Evolutionary conservation across 2,329 filamentous ascomycete species (phyloP).

Genomic region (Fusarium marasasianum): DNA sequence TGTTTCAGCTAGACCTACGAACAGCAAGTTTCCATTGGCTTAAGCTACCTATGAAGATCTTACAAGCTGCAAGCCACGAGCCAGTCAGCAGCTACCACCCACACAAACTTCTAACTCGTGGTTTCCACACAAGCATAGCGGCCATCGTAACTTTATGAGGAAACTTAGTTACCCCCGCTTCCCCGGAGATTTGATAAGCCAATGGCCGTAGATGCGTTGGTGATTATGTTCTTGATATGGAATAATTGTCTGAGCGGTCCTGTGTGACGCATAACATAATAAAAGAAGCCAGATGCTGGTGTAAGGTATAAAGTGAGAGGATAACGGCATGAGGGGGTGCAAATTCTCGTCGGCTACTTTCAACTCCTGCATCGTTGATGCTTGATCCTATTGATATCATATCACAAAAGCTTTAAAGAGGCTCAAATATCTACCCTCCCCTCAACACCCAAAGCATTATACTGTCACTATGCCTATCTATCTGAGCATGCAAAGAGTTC

Average conservation of each 20-base stretch:
- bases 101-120: not conserved
- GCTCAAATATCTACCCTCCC: not conserved
- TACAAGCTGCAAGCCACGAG: not conserved
- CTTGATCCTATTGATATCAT: too few relatives aligned
- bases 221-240: not conserved
- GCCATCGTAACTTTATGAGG: not conserved
- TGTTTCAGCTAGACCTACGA: not conserved
- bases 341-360: not conserved
- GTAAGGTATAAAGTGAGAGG: not conserved
- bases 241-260: not conserved
- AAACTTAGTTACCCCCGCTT: not conserved
- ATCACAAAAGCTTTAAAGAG: not conserved
- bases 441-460: too few relatives aligned
- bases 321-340: not conserved
- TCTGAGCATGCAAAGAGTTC: slow-evolving; percentile 10
- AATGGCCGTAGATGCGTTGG: not conserved
- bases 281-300: not conserved
- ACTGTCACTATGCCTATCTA: slow-evolving; percentile 10
- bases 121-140: not conserved
- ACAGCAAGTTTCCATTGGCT: not conserved
- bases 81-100: not conserved
- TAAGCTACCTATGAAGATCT: not conserved
- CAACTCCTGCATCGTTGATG: not conserved
- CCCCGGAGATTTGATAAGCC: not conserved
- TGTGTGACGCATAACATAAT: too few relatives aligned